These are phyloP conservation scores for Boletus tomentosulus DNA, from an alignment of 768 basidiomycete species.

Conservation along the genomic window DNA sequence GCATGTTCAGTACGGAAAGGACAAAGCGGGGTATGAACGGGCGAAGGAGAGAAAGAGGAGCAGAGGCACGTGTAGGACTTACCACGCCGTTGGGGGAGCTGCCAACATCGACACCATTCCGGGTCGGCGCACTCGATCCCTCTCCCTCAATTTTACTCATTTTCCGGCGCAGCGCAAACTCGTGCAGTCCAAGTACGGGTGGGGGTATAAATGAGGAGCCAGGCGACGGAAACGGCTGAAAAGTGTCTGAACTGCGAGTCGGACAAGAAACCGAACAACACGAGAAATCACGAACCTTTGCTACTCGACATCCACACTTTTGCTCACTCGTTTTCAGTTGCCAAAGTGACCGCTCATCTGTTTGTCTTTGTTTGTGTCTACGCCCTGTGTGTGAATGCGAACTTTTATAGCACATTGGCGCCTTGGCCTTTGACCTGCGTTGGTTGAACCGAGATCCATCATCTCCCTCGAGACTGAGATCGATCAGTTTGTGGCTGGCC, in stretches of 20 bases:
- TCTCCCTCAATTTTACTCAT: conserved; percentile 10
- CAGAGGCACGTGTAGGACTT: conserved; percentile 9
- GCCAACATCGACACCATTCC: background rate
- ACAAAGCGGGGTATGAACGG: conserved; percentile 25
- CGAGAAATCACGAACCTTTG: background rate
- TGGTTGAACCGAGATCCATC: no score
- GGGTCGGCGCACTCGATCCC: background rate
- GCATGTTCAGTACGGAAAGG: conserved; percentile 28
- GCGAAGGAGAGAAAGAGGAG: conserved; percentile 12
- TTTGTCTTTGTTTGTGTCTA: background rate
- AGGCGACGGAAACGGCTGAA: background rate
- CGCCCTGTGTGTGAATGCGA: background rate
- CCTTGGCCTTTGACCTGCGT: no score
- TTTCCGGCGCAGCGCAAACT: conserved; percentile 2
- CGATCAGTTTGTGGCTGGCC: no score
- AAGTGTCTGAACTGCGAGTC: background rate
- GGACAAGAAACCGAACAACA: background rate
- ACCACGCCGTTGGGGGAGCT: conserved; percentile 17
- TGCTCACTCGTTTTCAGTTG: conserved; percentile 1
- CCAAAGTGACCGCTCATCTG: conserved; percentile 8
- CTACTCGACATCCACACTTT: background rate
- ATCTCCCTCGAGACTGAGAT: no score
- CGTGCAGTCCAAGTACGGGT: background rate
- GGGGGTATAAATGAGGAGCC: background rate
- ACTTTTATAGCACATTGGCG: no score